These are phyloP conservation scores for Cryptococcus wingfieldii DNA, from an alignment of 1,284 basidiomycete species.

Conservation along the genomic window DNA sequence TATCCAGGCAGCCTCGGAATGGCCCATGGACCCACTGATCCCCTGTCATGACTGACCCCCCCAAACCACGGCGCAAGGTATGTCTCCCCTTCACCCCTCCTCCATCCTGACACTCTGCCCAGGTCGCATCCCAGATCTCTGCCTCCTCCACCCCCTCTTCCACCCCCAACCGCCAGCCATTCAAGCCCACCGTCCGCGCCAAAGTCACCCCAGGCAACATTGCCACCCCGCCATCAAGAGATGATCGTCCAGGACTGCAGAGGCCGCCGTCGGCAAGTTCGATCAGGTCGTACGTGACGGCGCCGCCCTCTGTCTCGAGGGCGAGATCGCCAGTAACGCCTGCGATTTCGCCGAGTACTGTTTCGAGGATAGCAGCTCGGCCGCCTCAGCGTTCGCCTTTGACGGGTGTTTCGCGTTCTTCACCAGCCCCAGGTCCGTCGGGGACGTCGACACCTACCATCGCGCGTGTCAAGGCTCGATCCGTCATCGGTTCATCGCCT, in stretches of 20 bases:
- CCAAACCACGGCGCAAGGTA: slow-evolving; percentile 11
- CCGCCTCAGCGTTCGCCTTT: background rate
- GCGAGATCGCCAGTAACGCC: slow-evolving; percentile 7
- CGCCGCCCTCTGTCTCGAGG: background rate
- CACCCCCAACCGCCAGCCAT: background rate
- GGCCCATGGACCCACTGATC: background rate
- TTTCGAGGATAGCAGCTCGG: background rate
- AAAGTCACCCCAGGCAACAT: slow-evolving; percentile 5
- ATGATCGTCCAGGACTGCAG: background rate
- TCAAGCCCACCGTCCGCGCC: slow-evolving; percentile 4
- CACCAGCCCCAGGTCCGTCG: background rate
- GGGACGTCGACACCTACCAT: slow-evolving; percentile 4
- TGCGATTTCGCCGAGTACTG: background rate
- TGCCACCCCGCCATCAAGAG: background rate
- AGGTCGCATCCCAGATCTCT: slow-evolving; percentile 11
- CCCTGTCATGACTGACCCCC: slow-evolving; percentile 9
- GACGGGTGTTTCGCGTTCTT: background rate
- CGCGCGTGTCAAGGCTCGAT: background rate
- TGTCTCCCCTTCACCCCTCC: background rate
- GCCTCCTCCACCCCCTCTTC: background rate
- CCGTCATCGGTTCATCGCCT: no score
- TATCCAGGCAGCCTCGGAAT: no score
- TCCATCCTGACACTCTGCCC: background rate
- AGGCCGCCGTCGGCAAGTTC: slow-evolving; percentile 2
- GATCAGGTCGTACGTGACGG: background rate